These are phyloP conservation scores for Casuarina glauca DNA, from an alignment of 306 rosid genomes.

Conservation along the genomic window DNA sequence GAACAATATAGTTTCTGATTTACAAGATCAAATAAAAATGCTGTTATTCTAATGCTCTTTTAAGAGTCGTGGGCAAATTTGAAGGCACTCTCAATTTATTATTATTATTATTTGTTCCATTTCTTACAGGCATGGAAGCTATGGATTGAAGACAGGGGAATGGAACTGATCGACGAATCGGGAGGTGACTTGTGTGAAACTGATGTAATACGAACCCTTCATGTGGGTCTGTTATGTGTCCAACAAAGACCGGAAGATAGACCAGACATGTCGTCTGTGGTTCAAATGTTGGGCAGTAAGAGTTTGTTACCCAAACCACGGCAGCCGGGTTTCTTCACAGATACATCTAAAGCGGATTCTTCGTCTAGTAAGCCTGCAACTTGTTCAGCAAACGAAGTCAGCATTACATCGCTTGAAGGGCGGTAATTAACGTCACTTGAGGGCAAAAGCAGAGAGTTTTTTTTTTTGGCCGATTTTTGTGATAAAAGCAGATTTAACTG, in stretches of 20 bases:
- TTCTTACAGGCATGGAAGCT: slow-evolving; percentile 35
- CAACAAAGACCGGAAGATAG: slow-evolving; percentile 51
- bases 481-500: background rate
- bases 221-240: slow-evolving; percentile 55
- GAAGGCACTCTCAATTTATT: too few relatives aligned
- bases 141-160: slow-evolving; percentile 24
- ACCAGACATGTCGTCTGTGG: slow-evolving; percentile 56
- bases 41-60: background rate
- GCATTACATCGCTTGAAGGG: slow-evolving; percentile 26
- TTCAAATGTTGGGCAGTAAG: slow-evolving; percentile 48
- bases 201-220: slow-evolving; percentile 40
- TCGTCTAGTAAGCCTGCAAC: slow-evolving; percentile 9
- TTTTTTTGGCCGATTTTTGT: background rate
- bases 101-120: background rate
- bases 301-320: slow-evolving; percentile 43
- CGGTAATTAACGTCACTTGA: slow-evolving; percentile 9
- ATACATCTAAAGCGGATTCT: slow-evolving; percentile 12
- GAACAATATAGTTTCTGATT: background rate
- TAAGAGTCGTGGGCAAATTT: background rate
- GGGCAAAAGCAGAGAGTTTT: background rate
- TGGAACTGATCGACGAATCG: slow-evolving; percentile 22
- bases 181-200: slow-evolving; percentile 3
- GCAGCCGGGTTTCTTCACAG: slow-evolving; percentile 43
- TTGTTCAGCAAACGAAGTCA: slow-evolving; percentile 30
- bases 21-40: background rate